A percentile compares a stretch with the other conserved stretches of the same genome.
phyloP scores from a whole-genome alignment of 495 filamentous ascomycete genomes.

The Durotheca rogersii region DNA sequence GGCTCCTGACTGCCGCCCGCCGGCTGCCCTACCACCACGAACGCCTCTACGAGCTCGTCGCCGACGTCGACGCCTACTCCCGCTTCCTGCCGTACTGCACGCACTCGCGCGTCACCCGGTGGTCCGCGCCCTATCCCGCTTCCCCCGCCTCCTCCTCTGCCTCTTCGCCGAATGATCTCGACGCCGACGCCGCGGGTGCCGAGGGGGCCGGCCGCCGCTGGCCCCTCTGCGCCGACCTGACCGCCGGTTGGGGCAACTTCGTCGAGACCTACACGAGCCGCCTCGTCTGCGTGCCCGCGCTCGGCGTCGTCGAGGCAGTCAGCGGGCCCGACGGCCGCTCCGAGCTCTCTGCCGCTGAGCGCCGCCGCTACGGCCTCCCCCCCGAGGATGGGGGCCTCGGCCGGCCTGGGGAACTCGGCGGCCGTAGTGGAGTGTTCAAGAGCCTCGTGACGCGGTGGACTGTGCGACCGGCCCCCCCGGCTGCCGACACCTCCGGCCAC shows the following conservation, averaged over 20 bases:
- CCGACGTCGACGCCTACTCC: slow-evolving; percentile 78
- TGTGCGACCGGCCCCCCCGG: slow-evolving; percentile 44
- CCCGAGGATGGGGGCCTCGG: not conserved
- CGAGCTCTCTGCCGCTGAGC: slow-evolving; percentile 40
- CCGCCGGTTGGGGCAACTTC: slow-evolving; percentile 78
- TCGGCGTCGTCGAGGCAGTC: slow-evolving; percentile 71
- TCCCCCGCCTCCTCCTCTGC: slow-evolving; percentile 28
- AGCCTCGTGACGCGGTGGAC: slow-evolving; percentile 80
- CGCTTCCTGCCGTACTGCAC: slow-evolving; percentile 85
- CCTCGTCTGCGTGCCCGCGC: slow-evolving; percentile 68
- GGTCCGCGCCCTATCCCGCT: slow-evolving; percentile 47
- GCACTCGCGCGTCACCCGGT: slow-evolving; percentile 65
- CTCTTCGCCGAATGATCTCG: too few relatives aligned
- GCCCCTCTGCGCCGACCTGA: slow-evolving; percentile 75
- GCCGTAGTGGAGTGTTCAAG: slow-evolving; percentile 63
- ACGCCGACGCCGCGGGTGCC: too few relatives aligned
- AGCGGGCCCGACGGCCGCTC: slow-evolving; percentile 56
- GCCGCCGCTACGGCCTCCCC: slow-evolving; percentile 38
- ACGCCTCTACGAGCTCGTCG: slow-evolving; percentile 76
- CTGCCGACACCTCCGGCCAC: slow-evolving; percentile 29
- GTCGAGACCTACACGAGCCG: slow-evolving; percentile 76
- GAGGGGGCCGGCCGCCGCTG: slow-evolving; percentile 39
- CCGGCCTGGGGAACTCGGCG: not conserved
- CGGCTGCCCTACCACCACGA: slow-evolving; percentile 74
- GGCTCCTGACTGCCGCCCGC: slow-evolving; percentile 68